Evolutionary conservation across 345 rosid species (phyloP).

Genomic region (Pugionium dolabratum): DNA sequence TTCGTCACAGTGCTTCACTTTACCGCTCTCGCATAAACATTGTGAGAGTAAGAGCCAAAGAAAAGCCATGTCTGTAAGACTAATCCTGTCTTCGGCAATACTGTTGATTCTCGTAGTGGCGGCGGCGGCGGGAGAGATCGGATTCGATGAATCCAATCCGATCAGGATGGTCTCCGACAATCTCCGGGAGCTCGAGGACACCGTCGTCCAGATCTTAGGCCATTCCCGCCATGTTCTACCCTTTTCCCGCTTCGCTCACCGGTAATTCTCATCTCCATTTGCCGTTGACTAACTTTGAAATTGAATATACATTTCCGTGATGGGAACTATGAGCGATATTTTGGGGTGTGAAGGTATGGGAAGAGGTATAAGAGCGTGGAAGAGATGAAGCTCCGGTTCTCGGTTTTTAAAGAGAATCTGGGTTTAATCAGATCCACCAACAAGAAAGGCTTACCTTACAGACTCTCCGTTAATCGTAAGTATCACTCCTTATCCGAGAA

Average conservation of each 20-base stretch:
- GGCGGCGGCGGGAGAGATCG: conserved; percentile 43
- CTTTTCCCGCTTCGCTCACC: conserved; percentile 71
- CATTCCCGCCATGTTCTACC: conserved; percentile 52
- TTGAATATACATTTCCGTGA: not conserved
- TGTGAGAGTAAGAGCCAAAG: conserved; percentile 6
- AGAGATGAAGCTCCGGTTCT: conserved; percentile 70
- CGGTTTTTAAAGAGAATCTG: conserved; percentile 61
- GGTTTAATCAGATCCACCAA: conserved; percentile 75
- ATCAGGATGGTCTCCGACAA: conserved; percentile 60
- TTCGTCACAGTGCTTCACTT: not conserved
- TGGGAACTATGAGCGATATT: not conserved
- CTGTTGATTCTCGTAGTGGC: conserved; percentile 37
- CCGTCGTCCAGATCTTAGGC: conserved; percentile 59
- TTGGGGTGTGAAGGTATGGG: conserved; percentile 48
- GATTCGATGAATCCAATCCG: conserved; percentile 63
- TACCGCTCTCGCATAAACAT: not conserved
- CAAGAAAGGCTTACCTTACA: conserved; percentile 56
- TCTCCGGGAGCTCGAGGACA: conserved; percentile 55
- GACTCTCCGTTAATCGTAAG: conserved; percentile 70
- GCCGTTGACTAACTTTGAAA: not conserved
- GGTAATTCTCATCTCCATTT: conserved; percentile 36
- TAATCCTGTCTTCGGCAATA: conserved; percentile 30
- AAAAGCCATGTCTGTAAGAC: conserved; percentile 45
- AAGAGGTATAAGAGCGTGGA: conserved; percentile 64
- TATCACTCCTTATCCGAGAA: not conserved